Base-by-base conservation (phyloP, 495 filamentous ascomycete species). In the Articulospora tetracladia region DNA sequence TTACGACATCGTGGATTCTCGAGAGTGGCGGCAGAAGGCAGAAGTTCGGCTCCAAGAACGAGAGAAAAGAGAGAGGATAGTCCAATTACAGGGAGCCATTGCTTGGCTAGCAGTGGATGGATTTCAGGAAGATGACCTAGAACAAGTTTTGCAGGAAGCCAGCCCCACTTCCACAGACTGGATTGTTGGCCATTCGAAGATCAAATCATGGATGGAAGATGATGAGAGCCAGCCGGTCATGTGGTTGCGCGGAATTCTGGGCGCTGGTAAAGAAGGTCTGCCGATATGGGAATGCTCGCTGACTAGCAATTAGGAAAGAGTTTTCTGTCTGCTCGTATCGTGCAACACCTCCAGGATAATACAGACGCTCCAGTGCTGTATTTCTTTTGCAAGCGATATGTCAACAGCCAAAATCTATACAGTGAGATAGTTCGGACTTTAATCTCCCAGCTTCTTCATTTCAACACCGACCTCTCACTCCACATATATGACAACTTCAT, bases 1-100 rank as follows among this genome's bases (percentile, higher is more conserved):
- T 25, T 63, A 66, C 30, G 48, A 73, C 47, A 65, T 71, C 57
- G 48, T 55, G 12, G 68, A 73, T 50, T 64, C 68, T 0, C 62
- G 55, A 48, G 55, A 66, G 32, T 53, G 54, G 58, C 47, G 70
- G 24, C 32, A 57, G 13, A 58, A 48, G 39, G 27, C 46, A 23
- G 32, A 44, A 52, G 48, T 61, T 46, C 52, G 55, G 57, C 48
- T 66, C 28, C 39, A 55, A 24, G 57, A 28, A 36, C n/a, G 32
- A 23, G 32, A 44, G 19, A 39, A 55, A 7, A 28, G 63, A 12
- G 53, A 27, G 25, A 8, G 19, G 22, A 25, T 20, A 22, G 23
- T 20, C 22, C 22, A 60, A 20, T 28, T 47, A 6, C 64, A 66
- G n/a, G 41, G 46, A 23, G 25, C 53, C 24, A 53, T 57, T n/a